Evolutionary conservation across 2,329 filamentous ascomycete genomes (phyloP), one percentile per base, ranked within the genome.

Genomic region (Leptosphaerulina australis): DNA sequence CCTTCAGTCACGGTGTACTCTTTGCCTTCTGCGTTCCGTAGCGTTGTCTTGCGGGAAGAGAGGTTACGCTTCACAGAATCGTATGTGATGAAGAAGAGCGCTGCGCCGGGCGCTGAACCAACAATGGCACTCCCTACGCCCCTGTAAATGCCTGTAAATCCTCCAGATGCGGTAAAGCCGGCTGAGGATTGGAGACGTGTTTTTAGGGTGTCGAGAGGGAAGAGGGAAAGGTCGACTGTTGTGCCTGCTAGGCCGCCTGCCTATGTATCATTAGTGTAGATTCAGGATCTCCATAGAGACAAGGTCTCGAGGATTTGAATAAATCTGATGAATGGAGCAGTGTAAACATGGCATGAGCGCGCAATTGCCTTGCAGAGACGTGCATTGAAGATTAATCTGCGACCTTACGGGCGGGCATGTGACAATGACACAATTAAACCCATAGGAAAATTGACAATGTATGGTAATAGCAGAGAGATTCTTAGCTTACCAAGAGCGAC

Each of bases 181-280:
- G 81, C 72, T 37, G 83, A 83, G 57, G 91, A 91, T 78, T 99
- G 94, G 5, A 99, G 90, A 12, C 94, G 91, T 33, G 95, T 99
- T 78, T 99, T 99, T 70, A 99, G 87, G 0, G 94, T 99, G 82
- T 99, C 95, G 80, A 99, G 91, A 0, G 94, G 94, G 79, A 90
- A 99, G 70, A 99, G 90, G 47, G 91, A 91, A 67, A 96, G 87
- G 83, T 99, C 94, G 74, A 97, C 94, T 11, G 92, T 96, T 37
- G 94, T 94, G 70, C 94, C 94, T 61, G 94, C 94, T 60, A 97
- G 79, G 68, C 87, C 94, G 73, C 94, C 94, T 62, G 94, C 91
- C 80, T 88, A 65, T 29, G 54, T 43, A 50, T 41, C 37, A 46
- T 40, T 29, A 43, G 49, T 28, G 10, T 34, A 3, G 30, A 12